Percentiles rank a stretch among this genome's conserved stretches.
These are phyloP conservation scores for Nakazawaea siamensis DNA, from an alignment of 805 yeast species.

Conservation along the genomic window DNA sequence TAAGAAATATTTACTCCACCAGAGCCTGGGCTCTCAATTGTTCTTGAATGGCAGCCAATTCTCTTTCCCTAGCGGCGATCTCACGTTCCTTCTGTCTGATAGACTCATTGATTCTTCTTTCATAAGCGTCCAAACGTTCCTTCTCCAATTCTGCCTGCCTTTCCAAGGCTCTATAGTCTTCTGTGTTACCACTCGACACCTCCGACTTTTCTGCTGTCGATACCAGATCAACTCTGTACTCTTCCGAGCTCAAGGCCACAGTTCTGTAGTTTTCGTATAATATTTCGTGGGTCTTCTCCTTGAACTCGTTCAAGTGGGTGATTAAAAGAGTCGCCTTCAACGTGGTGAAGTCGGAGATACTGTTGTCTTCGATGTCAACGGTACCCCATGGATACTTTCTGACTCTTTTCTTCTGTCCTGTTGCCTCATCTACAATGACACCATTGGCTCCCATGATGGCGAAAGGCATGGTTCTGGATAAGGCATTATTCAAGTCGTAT, in stretches of 20 bases:
- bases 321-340: slow-evolving; percentile 73
- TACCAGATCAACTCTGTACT: slow-evolving; percentile 2
- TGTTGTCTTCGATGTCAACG: slow-evolving; percentile 53
- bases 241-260: slow-evolving; percentile 44
- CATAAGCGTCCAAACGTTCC: slow-evolving; percentile 78
- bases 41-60: slow-evolving; percentile 63
- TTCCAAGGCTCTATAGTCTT: slow-evolving; percentile 51
- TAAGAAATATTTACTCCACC: neutral
- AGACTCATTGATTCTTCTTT: slow-evolving; percentile 85
- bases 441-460: slow-evolving; percentile 56
- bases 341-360: slow-evolving; percentile 71
- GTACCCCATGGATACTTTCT: slow-evolving; percentile 65
- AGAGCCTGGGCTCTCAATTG: slow-evolving; percentile 8
- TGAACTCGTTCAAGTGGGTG: slow-evolving; percentile 80
- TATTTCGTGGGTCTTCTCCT: slow-evolving; percentile 81
- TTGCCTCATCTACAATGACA: slow-evolving; percentile 20
- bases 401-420: slow-evolving; percentile 33
- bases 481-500: slow-evolving; percentile 21
- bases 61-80: slow-evolving; percentile 76
- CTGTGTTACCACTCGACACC: slow-evolving; percentile 4
- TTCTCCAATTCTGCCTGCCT: slow-evolving; percentile 87
- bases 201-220: neutral
- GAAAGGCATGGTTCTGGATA: slow-evolving; percentile 50
- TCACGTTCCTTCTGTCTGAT: slow-evolving; percentile 74
- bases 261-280: slow-evolving; percentile 88